Evolutionary conservation across 495 filamentous ascomycete species (phyloP).

Genomic region (Penicillium riverlandense): DNA sequence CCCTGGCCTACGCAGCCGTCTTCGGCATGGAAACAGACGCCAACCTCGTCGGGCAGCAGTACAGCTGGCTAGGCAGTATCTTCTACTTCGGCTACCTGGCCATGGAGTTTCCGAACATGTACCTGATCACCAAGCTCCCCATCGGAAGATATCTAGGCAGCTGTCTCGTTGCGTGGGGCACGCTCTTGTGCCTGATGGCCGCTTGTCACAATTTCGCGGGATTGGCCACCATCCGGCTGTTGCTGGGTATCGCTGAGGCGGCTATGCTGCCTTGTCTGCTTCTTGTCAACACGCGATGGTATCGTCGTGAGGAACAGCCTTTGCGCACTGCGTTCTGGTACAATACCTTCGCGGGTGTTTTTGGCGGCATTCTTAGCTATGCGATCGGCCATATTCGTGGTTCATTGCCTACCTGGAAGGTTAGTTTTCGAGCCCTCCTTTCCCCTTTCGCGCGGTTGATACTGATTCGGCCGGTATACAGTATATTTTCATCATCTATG

Average conservation of each 20-base stretch:
- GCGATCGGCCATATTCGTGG: constrained; percentile 47
- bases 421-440: too few species aligned
- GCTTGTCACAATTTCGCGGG: constrained; percentile 30
- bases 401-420: constrained; percentile 16
- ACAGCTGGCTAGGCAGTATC: constrained; percentile 37
- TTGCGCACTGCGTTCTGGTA: constrained; percentile 54
- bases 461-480: constrained; percentile 7
- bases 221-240: constrained; percentile 33
- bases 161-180: constrained; percentile 52
- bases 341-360: constrained; percentile 49
- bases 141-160: constrained; percentile 44
- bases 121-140: constrained; percentile 49
- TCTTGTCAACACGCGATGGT: constrained; percentile 48
- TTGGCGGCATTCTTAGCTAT: constrained; percentile 51
- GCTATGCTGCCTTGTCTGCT: constrained; percentile 40
- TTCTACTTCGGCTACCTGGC: constrained; percentile 46
- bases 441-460: constrained; percentile 48
- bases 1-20: too few species aligned
- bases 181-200: constrained; percentile 43
- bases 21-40: too few species aligned
- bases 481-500: constrained; percentile 21
- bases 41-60: constrained; percentile 34
- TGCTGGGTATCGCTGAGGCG: constrained; percentile 46
- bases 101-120: constrained; percentile 33
- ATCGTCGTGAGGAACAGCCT: constrained; percentile 39